phyloP scores from a whole-genome alignment of 306 rosid genomes.

The Cicer chorassanicum region DNA sequence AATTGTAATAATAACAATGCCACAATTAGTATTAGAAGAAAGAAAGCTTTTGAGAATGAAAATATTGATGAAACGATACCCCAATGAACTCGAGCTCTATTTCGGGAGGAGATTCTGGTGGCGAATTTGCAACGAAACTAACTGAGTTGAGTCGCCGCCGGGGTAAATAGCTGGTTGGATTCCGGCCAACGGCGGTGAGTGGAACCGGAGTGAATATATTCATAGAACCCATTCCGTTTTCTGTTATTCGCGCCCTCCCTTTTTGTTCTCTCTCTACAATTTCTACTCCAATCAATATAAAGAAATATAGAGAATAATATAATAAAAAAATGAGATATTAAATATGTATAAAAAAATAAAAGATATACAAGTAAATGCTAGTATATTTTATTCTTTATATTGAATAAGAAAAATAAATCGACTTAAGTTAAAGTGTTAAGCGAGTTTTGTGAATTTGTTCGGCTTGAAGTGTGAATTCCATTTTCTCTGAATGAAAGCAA shows the following conservation, averaged over 20 bases:
- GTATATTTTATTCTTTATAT: no score
- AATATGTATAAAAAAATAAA: no score
- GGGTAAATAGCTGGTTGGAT: neutral
- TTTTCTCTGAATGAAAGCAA: neutral
- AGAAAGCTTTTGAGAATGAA: no score
- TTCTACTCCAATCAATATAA: no score
- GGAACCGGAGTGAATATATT: conserved; percentile 51
- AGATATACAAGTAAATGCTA: no score
- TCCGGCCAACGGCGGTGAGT: conserved; percentile 31
- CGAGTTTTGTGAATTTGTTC: no score
- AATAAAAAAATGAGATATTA: no score
- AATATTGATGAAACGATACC: conserved; percentile 45
- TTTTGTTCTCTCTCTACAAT: neutral
- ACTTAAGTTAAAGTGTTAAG: no score
- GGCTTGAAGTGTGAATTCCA: no score
- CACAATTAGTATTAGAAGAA: neutral
- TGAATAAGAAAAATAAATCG: no score
- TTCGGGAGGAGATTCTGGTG: conserved; percentile 50
- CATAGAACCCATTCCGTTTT: conserved; percentile 59
- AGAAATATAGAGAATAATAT: no score
- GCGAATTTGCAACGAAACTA: conserved; percentile 46
- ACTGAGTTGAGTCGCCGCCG: conserved; percentile 46
- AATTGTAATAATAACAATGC: neutral
- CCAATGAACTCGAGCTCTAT: conserved; percentile 82
- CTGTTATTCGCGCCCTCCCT: neutral